A percentile compares a stretch with the other conserved stretches of the same genome.
Evolutionary conservation across 495 filamentous ascomycete genomes (phyloP).

Genomic region (Penicillium bialowiezense): DNA sequence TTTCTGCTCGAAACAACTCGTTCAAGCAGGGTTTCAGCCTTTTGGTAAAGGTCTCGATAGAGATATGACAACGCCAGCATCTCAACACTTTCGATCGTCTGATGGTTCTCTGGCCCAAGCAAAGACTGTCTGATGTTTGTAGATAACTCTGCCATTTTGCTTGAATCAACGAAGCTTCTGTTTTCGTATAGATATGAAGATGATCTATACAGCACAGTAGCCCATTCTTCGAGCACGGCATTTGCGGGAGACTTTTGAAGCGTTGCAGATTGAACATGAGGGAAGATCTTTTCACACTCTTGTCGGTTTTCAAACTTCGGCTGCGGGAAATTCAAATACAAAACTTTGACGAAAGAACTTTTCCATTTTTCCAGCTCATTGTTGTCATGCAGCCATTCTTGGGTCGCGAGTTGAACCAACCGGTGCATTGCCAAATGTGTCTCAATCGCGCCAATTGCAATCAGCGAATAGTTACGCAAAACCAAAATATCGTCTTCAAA

Average conservation of each 20-base stretch:
- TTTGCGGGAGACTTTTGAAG: slow-evolving; percentile 9
- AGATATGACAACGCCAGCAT: slow-evolving; percentile 11
- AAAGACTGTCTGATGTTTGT: slow-evolving; percentile 2
- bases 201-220: slow-evolving; percentile 17
- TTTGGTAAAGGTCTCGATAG: slow-evolving; percentile 17
- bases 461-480: slow-evolving; percentile 40
- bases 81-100: slow-evolving; percentile 11
- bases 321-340: slow-evolving; percentile 35
- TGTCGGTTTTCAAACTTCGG: slow-evolving; percentile 31
- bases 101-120: slow-evolving; percentile 8
- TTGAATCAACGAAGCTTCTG: slow-evolving; percentile 8
- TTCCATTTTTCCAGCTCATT: slow-evolving; percentile 30
- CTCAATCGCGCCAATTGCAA: slow-evolving; percentile 15
- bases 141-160: slow-evolving; percentile 12
- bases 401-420: slow-evolving; percentile 20
- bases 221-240: too few species aligned
- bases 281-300: slow-evolving; percentile 23
- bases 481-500: slow-evolving; percentile 43
- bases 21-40: not conserved
- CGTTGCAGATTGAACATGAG: slow-evolving; percentile 21
- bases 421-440: slow-evolving; percentile 17
- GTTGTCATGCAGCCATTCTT: slow-evolving; percentile 23
- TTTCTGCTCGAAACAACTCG: slow-evolving; percentile 1
- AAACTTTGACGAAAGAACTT: slow-evolving; percentile 30
- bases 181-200: slow-evolving; percentile 12